phyloP scores from a whole-genome alignment of 768 basidiomycete genomes.

The Mycena latifolia region DNA sequence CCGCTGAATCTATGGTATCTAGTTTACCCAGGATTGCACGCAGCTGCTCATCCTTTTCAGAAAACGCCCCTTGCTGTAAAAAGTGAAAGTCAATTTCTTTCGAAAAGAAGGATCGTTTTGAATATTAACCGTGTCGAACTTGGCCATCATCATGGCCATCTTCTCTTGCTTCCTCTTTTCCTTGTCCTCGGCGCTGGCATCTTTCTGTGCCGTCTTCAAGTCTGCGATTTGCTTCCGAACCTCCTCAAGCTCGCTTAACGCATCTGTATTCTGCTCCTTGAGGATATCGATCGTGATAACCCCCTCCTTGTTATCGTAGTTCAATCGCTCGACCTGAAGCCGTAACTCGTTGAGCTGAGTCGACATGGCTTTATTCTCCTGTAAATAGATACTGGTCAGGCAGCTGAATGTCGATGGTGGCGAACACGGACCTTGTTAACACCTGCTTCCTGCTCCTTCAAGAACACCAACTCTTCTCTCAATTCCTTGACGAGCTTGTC shows the following conservation, averaged over 20 bases:
- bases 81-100: constrained; percentile 28
- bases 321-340: constrained; percentile 90
- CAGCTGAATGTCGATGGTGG: not conserved
- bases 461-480: constrained; percentile 87
- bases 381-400: constrained; percentile 27
- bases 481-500: constrained; percentile 92
- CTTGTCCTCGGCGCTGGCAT: constrained; percentile 93
- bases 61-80: constrained; percentile 88
- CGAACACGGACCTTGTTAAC: constrained; percentile 71
- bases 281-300: constrained; percentile 93
- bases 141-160: constrained; percentile 99
- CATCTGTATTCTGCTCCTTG: constrained; percentile 93
- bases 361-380: constrained; percentile 97
- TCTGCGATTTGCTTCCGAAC: constrained; percentile 84
- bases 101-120: constrained; percentile 19
- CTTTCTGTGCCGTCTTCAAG: constrained; percentile 84
- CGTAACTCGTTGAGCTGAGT: constrained; percentile 93
- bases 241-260: constrained; percentile 90
- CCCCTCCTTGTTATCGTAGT: constrained; percentile 97
- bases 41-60: constrained; percentile 95
- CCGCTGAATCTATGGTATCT: constrained; percentile 81
- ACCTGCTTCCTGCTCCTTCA: constrained; percentile 90
- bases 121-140: constrained; percentile 90
- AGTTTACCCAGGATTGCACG: constrained; percentile 87
- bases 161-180: constrained; percentile 99